Evolutionary conservation across 2,329 filamentous ascomycete species (phyloP), one percentile per base, ranked within the genome.

Genomic region (Alternaria rosae): DNA sequence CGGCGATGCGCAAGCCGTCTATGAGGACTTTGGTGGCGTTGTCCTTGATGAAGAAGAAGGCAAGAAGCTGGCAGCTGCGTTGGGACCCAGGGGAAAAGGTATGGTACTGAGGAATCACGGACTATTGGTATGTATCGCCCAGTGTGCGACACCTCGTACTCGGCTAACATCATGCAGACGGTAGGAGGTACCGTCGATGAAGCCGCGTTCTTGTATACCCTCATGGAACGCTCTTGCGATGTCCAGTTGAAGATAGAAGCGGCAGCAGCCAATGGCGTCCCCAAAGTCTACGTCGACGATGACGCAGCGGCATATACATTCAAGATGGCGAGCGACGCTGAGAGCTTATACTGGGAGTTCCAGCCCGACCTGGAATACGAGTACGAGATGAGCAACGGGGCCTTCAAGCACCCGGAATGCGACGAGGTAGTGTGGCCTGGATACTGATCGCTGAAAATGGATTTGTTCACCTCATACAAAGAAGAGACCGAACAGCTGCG

Each of bases 121-220:
- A 0, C 79, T 93, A 35, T 78, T 93, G 53, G 76, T 77, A 61
- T 32, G 47, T 26, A 10, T 15, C 20, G 12, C 12, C n/a, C 26
- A 10, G 11, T 44, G 11, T 20, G 23, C 20, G 9, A 25, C 35
- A 6, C 15, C 25, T 5, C n/a, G 12, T 5, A 41, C 42, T 52
- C 15, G 11, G 20, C 57, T 72, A 23, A 72, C 32, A 9, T 5
- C 5, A 8, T 17, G 6, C 28, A 78, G 76, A 91, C 89, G 0
- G 90, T 92, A 0, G 91, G 91, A 5, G 71, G 77, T 7, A 93
- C 91, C 0, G 90, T 93, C 3, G 91, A 93, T 72, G 91, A 93
- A 77, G 91, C 91, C 1, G 88, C 88, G 0, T 93, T 89, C 76
- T 76, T 92, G 54, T 91, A 92, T 73, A 88, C 87, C 0, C 79